Base-by-base conservation (phyloP, 2,329 filamentous ascomycete species). In the Sporothrix euskadiensis region DNA sequence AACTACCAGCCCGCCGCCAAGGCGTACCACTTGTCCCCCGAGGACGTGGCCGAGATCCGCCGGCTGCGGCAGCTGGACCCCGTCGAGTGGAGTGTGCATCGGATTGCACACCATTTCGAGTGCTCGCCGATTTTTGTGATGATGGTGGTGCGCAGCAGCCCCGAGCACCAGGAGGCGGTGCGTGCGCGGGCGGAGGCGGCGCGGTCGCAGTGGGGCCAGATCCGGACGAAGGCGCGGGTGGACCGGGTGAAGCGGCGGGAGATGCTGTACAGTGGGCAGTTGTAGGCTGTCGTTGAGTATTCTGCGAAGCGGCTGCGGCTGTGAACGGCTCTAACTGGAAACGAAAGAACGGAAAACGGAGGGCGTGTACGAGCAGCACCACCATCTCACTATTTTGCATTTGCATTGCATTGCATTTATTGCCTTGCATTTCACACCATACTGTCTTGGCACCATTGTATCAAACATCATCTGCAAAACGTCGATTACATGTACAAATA, bases 1-100 rank as follows among this genome's bases (percentile, higher is more conserved):
- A 39, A 16, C 47, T 73, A 68, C 59, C 44, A 12, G 41, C 71
- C 70, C 54, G 32, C 71, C 35, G 8, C 66, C 44, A 22, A 72
- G 54, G 66, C 47, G 14, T 86, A 89, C 80, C 85, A 89, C 81
- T 82, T 91, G 54, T 85, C 83, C 70, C 80, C 82, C 65, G 83
- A 84, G 74, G 85, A 91, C 75, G 86, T 91, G 68, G 83, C 83
- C 68, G 88, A 90, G 83, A 91, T 90, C 79, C 86, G 87, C 73
- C 80, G 81, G 69, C 83, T 91, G 79, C 84, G 88, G 69, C 79
- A 78, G 32, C 79, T 82, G 59, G 86, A 91, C 77, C 88, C 89
- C 0, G 79, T 83, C 35, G 81, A 79, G 71, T 90, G 89, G 88
- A 88, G 83, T 75, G 86, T 89, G 61, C 78, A 79, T 52, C 82